Percentiles rank a stretch among this genome's conserved stretches.
These are phyloP conservation scores for Cytospora paraplurivora DNA, from an alignment of 2,329 filamentous ascomycete genomes.

Conservation along the genomic window DNA sequence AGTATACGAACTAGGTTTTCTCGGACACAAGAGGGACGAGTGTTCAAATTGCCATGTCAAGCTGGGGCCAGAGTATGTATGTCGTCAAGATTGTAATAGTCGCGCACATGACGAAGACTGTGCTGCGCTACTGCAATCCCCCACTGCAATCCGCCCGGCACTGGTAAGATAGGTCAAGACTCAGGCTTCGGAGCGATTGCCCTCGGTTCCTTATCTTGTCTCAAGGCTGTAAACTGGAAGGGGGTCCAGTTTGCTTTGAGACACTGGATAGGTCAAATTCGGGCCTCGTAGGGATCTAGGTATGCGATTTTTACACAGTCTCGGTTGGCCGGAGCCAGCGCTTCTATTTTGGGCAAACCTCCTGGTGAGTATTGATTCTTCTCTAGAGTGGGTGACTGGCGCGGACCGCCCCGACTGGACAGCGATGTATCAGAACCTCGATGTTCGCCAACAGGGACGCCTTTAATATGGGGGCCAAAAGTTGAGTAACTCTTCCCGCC, in stretches of 20 bases:
- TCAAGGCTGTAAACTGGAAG: not conserved
- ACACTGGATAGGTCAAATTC: not conserved
- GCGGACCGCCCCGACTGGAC: constrained; percentile 24
- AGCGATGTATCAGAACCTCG: constrained; percentile 2
- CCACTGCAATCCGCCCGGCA: constrained; percentile 1
- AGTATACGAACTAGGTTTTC: not conserved
- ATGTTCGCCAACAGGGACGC: constrained; percentile 3
- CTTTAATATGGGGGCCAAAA: not conserved
- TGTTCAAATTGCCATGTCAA: not conserved
- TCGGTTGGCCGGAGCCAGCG: constrained; percentile 5
- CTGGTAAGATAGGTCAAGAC: not conserved
- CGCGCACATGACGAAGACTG: constrained; percentile 5
- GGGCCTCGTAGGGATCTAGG: not conserved
- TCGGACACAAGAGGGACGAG: not conserved
- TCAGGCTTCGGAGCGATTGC: constrained; percentile 1
- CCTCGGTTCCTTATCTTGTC: not conserved
- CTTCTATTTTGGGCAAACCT: constrained; percentile 1
- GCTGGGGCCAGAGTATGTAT: not conserved
- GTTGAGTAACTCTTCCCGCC: constrained; percentile 7
- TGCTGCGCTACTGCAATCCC: constrained; percentile 9
- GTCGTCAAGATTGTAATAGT: not conserved
- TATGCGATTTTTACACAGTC: not conserved
- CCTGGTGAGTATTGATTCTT: not conserved
- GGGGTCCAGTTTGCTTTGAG: not conserved
- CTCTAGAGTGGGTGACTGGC: not conserved